Percentiles rank a stretch among this genome's conserved stretches.
phyloP scores from a whole-genome alignment of 2,329 filamentous ascomycete genomes.

The Ophiostoma piceae region DNA sequence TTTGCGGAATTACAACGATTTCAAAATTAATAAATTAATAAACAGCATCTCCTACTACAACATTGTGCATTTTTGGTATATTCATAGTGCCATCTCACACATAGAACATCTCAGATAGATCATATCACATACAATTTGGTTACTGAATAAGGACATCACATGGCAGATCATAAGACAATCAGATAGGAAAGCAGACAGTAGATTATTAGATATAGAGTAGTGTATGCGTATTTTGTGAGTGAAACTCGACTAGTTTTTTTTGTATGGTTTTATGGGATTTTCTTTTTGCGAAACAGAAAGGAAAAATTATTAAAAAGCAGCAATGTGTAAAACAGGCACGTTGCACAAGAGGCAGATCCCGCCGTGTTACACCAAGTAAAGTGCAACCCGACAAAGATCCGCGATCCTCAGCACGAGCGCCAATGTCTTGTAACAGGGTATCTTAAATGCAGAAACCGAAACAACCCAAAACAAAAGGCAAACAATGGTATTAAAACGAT shows the following conservation, averaged over 20 bases:
- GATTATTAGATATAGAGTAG: slow-evolving; percentile 19
- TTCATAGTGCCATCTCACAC: no score
- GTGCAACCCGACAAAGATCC: neutral
- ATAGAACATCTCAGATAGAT: no score
- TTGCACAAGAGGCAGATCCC: neutral
- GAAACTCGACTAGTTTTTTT: slow-evolving; percentile 15
- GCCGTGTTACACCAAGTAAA: neutral
- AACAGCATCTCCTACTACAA: no score
- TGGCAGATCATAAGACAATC: no score
- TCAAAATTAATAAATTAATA: no score
- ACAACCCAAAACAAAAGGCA: slow-evolving; percentile 35
- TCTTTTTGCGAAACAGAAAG: slow-evolving; percentile 14
- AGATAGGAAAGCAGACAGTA: slow-evolving; percentile 13
- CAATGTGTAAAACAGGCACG: neutral
- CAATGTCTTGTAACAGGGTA: slow-evolving; percentile 27
- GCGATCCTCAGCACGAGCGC: neutral
- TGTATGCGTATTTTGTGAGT: slow-evolving; percentile 16
- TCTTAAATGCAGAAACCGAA: slow-evolving; percentile 50
- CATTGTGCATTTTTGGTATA: no score
- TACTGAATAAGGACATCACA: no score
- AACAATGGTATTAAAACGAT: slow-evolving; percentile 22
- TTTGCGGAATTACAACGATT: no score
- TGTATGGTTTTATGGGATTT: neutral
- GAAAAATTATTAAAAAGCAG: slow-evolving; percentile 16
- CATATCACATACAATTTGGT: neutral